Conservation (phyloP, 176 grass and related monocot genomes). For the Bolboschoenus planiculmis region DNA sequence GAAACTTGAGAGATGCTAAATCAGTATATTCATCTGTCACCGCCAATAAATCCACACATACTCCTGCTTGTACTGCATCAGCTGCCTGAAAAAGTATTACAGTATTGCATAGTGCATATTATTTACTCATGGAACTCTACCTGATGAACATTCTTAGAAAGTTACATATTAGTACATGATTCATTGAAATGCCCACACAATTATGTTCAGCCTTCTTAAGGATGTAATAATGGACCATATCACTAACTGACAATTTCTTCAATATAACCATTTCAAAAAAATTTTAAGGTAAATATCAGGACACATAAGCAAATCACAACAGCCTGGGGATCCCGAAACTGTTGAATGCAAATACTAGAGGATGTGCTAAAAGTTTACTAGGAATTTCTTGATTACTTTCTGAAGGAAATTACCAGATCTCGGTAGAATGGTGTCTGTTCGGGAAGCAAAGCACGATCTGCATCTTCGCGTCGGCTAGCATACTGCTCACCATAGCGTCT, state of each 20-base stretch:
- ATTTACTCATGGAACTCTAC: neutral
- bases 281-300: neutral
- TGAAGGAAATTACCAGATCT: constrained; percentile 57
- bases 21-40: constrained; percentile 94
- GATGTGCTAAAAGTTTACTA: neutral
- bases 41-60: constrained; percentile 91
- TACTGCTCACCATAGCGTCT: constrained; percentile 93
- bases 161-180: neutral
- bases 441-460: constrained; percentile 72
- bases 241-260: neutral
- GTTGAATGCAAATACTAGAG: neutral
- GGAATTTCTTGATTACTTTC: neutral
- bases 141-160: neutral
- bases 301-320: neutral
- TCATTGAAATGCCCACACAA: neutral
- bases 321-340: neutral
- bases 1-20: constrained; percentile 93
- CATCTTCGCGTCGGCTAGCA: constrained; percentile 82
- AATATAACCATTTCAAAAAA: neutral
- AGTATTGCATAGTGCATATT: constrained; percentile 9
- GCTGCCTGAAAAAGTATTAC: constrained; percentile 51
- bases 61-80: constrained; percentile 92
- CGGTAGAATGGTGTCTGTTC: constrained; percentile 92
- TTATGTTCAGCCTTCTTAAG: neutral
- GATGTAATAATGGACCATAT: neutral